Evolutionary conservation across 805 yeast species (phyloP).

Genomic region (Candida pseudoglaebosa): DNA sequence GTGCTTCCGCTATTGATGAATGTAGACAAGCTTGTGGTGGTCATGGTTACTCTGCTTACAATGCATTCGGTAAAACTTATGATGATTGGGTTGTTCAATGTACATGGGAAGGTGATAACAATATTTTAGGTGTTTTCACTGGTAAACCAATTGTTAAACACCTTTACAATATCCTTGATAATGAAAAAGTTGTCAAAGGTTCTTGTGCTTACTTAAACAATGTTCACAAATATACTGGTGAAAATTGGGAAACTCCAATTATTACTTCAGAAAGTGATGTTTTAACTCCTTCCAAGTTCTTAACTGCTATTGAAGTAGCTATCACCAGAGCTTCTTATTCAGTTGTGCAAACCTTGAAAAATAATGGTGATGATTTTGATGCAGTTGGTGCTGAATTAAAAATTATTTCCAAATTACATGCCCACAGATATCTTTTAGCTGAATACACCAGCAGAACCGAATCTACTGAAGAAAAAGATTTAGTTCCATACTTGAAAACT

Average conservation of each 20-base stretch:
- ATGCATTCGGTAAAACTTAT: slow-evolving; percentile 85
- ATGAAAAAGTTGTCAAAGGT: slow-evolving; percentile 44
- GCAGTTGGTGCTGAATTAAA: slow-evolving; percentile 34
- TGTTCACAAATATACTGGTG: slow-evolving; percentile 9
- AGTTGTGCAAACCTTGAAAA: slow-evolving; percentile 24
- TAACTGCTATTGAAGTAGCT: slow-evolving; percentile 38
- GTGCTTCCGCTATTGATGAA: slow-evolving; percentile 78
- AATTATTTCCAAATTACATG: slow-evolving; percentile 38
- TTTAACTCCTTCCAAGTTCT: slow-evolving; percentile 25
- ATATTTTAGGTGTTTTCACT: slow-evolving; percentile 74
- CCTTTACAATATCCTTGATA: slow-evolving; percentile 31
- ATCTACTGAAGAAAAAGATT: slow-evolving; percentile 17
- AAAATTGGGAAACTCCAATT: slow-evolving; percentile 23
- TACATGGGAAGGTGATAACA: slow-evolving; percentile 98
- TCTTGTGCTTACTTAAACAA: slow-evolving; percentile 20
- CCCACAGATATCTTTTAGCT: slow-evolving; percentile 39
- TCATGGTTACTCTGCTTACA: slow-evolving; percentile 91
- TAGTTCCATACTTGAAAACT: slow-evolving; percentile 27
- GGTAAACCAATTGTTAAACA: slow-evolving; percentile 72
- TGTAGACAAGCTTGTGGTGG: slow-evolving; percentile 95
- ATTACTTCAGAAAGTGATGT: slow-evolving; percentile 24
- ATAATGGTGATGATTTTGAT: slow-evolving; percentile 29
- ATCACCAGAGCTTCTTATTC: slow-evolving; percentile 32
- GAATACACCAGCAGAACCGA: slow-evolving; percentile 23
- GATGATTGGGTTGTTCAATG: slow-evolving; percentile 97